phyloP scores from a whole-genome alignment of 768 basidiomycete species.

The Kwoniella bestiolae region DNA sequence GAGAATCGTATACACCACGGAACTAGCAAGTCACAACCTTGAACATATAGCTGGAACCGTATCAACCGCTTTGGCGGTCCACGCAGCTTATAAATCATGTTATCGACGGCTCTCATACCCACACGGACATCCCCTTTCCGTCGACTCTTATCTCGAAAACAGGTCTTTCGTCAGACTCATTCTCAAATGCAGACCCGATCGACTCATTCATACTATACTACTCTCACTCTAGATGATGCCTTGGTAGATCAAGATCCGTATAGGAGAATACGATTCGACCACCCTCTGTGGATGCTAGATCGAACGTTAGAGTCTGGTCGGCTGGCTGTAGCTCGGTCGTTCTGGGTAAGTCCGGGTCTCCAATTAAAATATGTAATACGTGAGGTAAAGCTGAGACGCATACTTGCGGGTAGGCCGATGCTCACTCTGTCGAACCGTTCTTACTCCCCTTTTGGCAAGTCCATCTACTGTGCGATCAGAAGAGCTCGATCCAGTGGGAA shows the following conservation, averaged over 20 bases:
- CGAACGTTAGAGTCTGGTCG: background rate
- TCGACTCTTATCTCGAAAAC: background rate
- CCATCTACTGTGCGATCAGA: slow-evolving; percentile 18
- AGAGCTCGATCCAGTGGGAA: background rate
- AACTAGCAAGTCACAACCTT: too few species aligned
- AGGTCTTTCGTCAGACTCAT: background rate
- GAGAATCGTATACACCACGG: background rate
- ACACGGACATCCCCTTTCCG: background rate
- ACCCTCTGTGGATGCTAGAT: slow-evolving; percentile 6
- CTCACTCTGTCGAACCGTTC: slow-evolving; percentile 3
- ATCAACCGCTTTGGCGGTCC: slow-evolving; percentile 8
- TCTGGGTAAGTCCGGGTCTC: too few species aligned
- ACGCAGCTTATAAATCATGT: too few species aligned
- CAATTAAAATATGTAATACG: background rate
- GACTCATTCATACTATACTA: background rate
- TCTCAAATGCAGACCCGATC: background rate
- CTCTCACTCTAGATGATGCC: slow-evolving; percentile 6
- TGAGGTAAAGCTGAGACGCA: background rate
- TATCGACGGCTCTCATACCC: background rate
- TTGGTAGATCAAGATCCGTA: slow-evolving; percentile 29
- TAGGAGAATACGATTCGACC: slow-evolving; percentile 24
- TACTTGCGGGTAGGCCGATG: background rate
- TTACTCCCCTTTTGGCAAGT: slow-evolving; percentile 27
- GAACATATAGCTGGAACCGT: too few species aligned
- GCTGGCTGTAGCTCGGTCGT: slow-evolving; percentile 10